Base-by-base conservation (phyloP, 768 basidiomycete species). In the Russula sp. region DNA sequence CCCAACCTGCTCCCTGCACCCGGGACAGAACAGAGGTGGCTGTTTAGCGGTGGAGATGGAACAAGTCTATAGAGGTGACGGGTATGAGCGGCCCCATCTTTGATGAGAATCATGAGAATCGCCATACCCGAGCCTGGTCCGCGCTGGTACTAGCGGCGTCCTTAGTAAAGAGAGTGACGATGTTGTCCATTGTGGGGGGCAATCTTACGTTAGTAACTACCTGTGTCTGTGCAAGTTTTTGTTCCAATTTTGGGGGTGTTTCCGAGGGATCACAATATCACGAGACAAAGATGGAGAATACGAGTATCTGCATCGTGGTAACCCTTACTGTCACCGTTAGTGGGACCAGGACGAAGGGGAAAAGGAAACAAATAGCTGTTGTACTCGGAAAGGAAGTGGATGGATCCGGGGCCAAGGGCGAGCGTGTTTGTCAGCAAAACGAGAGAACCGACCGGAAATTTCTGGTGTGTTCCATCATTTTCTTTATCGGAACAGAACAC, bases 391-490 rank as follows among this genome's bases (percentile, higher is more conserved):
- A n/a, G n/a, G 14, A 18, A 2, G 8, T 6, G n/a, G 16, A 34
- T 6, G 6, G 42, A 11, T 35, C 46, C 46, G 7, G 54, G 39
- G 35, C 9, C n/a, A 47, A 29, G 55, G 55, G 16, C 35, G 18
- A 47, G 18, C 9, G 36, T n/a, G 41, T 64, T 59, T 65, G 63
- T 59, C 52, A 65, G 41, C 56, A 20, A n/a, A 46, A 8, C 20
- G 39, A 20, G 70, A 29, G 69, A 70, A 8, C 7, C 18, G 7
- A 42, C 68, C 68, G 69, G 70, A 61, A 69, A 65, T 53, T 81
- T 80, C 77, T 69, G 63, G 65, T 51, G 67, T 55, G 50, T 80
- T 77, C 76, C 62, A 76, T 71, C 69, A 70, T 69, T 63, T 71
- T 67, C 68, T 69, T 66, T 70, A 70, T 71, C 67, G 66, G 61